A percentile compares a stretch with the other conserved stretches of the same genome.
phyloP scores from a whole-genome alignment of 257 asterid species.

The Nicotiana undulata region DNA sequence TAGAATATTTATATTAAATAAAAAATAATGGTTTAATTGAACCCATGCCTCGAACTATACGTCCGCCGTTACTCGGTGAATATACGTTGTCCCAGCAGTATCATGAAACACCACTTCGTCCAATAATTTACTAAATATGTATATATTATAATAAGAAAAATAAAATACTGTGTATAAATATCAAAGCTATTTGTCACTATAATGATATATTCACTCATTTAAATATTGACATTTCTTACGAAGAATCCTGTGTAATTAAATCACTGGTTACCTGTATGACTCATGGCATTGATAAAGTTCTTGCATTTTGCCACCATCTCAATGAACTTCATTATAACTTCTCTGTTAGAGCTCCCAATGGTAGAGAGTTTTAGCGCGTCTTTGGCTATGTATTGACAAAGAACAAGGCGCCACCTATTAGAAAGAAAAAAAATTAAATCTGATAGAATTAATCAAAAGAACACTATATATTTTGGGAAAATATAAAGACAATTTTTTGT shows the following conservation, averaged over 20 bases:
- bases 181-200: too few relatives aligned
- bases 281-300: slow-evolving; percentile 46
- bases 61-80: too few relatives aligned
- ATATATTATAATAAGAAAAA: too few relatives aligned
- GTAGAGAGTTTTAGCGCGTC: slow-evolving; percentile 30
- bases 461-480: not conserved
- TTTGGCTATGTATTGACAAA: slow-evolving; percentile 28
- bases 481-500: not conserved
- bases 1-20: not conserved
- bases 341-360: slow-evolving; percentile 32
- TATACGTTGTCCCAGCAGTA: too few relatives aligned
- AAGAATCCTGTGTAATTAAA: too few relatives aligned
- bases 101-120: too few relatives aligned
- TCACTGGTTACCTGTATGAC: not conserved
- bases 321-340: slow-evolving; percentile 41
- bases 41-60: too few relatives aligned
- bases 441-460: not conserved
- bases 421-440: not conserved
- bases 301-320: slow-evolving; percentile 46
- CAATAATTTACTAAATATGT: too few relatives aligned
- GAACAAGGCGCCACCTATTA: slow-evolving; percentile 40
- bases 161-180: too few relatives aligned
- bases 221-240: too few relatives aligned
- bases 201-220: too few relatives aligned
- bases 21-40: too few relatives aligned